These are phyloP conservation scores for Dryas octopetala DNA, from an alignment of 306 rosid species.

Conservation along the genomic window DNA sequence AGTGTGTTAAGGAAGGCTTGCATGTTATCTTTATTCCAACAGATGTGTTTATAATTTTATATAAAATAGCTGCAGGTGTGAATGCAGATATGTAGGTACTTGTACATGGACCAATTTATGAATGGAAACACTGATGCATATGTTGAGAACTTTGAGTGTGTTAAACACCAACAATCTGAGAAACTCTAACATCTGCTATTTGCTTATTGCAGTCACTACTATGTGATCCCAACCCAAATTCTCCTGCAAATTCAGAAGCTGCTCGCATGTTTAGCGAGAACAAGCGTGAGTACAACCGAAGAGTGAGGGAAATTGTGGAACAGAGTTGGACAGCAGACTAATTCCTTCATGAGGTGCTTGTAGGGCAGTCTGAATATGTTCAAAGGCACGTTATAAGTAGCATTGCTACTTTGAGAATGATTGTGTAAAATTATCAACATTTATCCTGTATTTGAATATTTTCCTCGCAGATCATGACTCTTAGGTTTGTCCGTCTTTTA, in stretches of 20 bases:
- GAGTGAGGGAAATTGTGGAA: constrained; percentile 88
- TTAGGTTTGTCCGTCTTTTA: constrained; percentile 27
- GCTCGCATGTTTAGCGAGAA: constrained; percentile 90
- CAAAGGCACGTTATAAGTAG: constrained; percentile 33
- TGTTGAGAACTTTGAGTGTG: background rate
- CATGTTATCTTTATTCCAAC: background rate
- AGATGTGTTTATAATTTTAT: no score
- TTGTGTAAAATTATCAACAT: constrained; percentile 41
- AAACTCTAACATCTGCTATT: background rate
- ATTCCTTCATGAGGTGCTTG: constrained; percentile 11
- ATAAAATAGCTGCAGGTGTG: background rate
- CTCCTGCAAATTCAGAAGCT: constrained; percentile 97
- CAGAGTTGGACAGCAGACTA: constrained; percentile 98
- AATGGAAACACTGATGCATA: background rate
- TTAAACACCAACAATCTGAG: background rate
- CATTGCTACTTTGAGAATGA: constrained; percentile 30
- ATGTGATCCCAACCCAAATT: constrained; percentile 95
- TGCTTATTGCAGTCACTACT: constrained; percentile 69
- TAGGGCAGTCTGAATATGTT: constrained; percentile 21
- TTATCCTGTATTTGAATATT: constrained; percentile 27
- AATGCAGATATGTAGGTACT: background rate
- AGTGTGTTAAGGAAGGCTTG: background rate
- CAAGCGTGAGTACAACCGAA: constrained; percentile 89
- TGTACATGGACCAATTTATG: background rate
- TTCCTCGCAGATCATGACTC: constrained; percentile 28